Evolutionary conservation across 805 yeast genomes (phyloP), one percentile per base, ranked within the genome.

Genomic region (Candida michaelii): DNA sequence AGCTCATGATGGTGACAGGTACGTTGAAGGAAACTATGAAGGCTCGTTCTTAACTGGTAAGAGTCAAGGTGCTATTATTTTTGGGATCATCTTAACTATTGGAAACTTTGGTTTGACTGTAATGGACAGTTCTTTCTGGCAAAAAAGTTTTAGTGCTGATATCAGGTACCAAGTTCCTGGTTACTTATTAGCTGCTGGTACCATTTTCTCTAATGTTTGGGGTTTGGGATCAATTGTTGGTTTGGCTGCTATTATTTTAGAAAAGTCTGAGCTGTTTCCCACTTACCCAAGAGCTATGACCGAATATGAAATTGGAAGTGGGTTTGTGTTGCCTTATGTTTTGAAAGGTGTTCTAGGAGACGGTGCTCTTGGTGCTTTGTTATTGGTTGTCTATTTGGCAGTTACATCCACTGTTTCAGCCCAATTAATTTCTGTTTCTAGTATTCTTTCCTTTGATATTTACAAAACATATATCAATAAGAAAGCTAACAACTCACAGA

Each of bases 371-470:
- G 69, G 63, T 12, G 68, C 60, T 9, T 46, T 58, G 24, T 50
- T 68, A 18, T 51, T 68, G 29, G 55, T 65, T 35, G 53, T 68
- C 19, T 68, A 64, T 46, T 55, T 66, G 44, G 68, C 72, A 2
- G 71, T 67, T 21, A 68, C 73, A 9, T 65, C 72, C n/a, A 63
- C 73, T 3, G 66, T 64, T 13, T 60, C 68, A 40, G 70, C 73
- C 5, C 67, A 68, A 47, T 50, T 68, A 62, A 62, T 68, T 31
- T 65, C 72, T 2, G 71, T 66, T 21, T 60, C 68, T 41, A 59
- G 67, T 40, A 65, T 68, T 43, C 46, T 73, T 30, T 71, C 78
- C 2, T 74, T 69, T 49, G 80, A 74, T 53, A 62, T 73, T 43
- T 74, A 65, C 58, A 65, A 70, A 62, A 67, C 58, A 37, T 74